Percentiles rank a stretch among this genome's conserved stretches.
These are phyloP conservation scores for Arthrinium phaeospermum DNA, from an alignment of 2,329 filamentous ascomycete genomes.

Conservation along the genomic window DNA sequence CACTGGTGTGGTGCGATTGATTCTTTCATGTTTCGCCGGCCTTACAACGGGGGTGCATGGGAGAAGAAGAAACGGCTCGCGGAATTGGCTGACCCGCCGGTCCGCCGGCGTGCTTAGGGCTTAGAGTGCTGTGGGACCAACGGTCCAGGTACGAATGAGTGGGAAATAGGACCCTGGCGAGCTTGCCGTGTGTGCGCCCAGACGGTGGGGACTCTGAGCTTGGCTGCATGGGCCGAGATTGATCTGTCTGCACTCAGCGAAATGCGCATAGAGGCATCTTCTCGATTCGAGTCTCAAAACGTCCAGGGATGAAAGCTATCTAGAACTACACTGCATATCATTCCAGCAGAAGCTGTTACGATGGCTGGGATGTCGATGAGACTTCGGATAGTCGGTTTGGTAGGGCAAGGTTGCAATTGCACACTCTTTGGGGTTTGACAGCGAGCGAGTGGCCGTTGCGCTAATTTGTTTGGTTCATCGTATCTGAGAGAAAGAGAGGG, in stretches of 20 bases:
- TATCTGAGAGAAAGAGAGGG: constrained; percentile 4
- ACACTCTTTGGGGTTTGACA: not conserved
- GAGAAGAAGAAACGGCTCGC: not conserved
- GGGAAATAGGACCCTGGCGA: constrained; percentile 5
- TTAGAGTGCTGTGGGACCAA: not conserved
- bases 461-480: constrained; percentile 2
- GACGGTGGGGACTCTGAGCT: not conserved
- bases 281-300: not conserved
- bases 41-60: not conserved
- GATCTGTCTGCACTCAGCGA: not conserved
- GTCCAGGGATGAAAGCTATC: not conserved
- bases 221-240: constrained; percentile 10
- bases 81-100: not conserved
- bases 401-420: not conserved
- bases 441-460: not conserved
- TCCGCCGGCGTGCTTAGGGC: not conserved
- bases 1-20: not conserved
- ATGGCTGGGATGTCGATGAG: not conserved
- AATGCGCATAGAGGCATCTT: not conserved
- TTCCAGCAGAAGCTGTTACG: not conserved
- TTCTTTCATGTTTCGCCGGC: not conserved
- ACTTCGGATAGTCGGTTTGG: not conserved
- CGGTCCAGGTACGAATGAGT: not conserved
- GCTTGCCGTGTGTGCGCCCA: constrained; percentile 1
- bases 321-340: not conserved